Conservation (phyloP, 495 filamentous ascomycete genomes). For the Penicillium pancosmium region DNA sequence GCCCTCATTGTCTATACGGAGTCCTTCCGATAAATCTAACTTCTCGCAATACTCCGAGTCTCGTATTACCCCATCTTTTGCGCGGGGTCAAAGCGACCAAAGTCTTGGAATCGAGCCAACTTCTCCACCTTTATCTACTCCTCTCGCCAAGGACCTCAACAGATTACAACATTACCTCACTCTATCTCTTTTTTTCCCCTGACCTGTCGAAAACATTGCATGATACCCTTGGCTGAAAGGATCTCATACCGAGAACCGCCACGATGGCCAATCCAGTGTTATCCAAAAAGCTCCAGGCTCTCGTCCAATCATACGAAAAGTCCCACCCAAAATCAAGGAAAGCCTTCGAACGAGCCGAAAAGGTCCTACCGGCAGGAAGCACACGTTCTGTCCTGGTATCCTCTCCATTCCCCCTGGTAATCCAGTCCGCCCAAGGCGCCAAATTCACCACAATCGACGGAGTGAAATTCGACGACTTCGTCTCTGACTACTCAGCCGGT, state of each 20-base stretch:
- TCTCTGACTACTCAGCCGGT: constrained; percentile 47
- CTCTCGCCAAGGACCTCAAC: not conserved
- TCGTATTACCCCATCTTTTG: not conserved
- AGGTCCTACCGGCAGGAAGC: constrained; percentile 57
- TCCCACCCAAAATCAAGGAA: constrained; percentile 4
- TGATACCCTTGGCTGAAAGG: not conserved
- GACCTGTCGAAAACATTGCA: not conserved
- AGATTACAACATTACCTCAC: not conserved
- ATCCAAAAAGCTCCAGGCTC: not conserved
- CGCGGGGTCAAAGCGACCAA: constrained; percentile 1
- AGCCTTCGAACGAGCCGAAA: constrained; percentile 33
- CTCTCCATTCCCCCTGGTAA: constrained; percentile 53
- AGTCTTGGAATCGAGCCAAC: not conserved
- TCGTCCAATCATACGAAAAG: not conserved
- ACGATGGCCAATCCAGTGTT: not conserved
- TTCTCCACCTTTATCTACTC: constrained; percentile 5
- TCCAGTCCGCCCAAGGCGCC: constrained; percentile 39
- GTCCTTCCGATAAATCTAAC: not conserved
- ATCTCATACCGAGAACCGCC: not conserved
- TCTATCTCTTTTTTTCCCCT: not conserved
- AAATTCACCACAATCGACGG: constrained; percentile 41
- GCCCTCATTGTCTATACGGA: not conserved
- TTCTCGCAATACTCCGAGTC: not conserved
- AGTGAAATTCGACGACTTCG: constrained; percentile 47
- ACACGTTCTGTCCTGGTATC: constrained; percentile 57